Evolutionary conservation across 1,284 basidiomycete genomes (phyloP), one percentile per base, ranked within the genome.

Genomic region (Pisolithus thermaeus): DNA sequence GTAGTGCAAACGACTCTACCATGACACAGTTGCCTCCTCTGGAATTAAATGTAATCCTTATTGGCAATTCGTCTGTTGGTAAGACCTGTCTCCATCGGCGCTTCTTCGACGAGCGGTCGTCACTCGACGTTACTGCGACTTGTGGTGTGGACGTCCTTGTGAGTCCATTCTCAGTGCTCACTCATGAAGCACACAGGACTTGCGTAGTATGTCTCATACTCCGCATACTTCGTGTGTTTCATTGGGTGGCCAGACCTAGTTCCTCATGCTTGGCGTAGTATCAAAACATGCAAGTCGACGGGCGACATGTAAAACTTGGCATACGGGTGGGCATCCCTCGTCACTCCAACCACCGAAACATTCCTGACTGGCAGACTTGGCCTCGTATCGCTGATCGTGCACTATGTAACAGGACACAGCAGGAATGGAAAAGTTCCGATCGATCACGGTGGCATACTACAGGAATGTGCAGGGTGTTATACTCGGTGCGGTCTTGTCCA

Each of bases 91-190:
- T 99, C 7, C 71, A 99, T 1, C 74, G 97, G 7, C 80, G 97
- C 7, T 99, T 97, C 76, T 96, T 94, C 3, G 95, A 98, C 66
- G 90, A 97, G 70, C 91, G 92, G 61, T 99, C 95, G 82, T 73
- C 98, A 28, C 86, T 90, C 12, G 32, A 97, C 93, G 30, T 32
- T 12, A 11, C 30, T 4, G 30, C 11, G 28, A 30, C 28, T 9
- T 30, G 11, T 61, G 91, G 90, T 11, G 86, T 90, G 1, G 87
- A 90, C 66, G 89, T 88, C 68, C 74, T 87, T 56, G 87, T 87
- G 67, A 65, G 84, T 74, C 27, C 22, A 8, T 22, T 18, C 32
- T 38, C 32, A 23, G 9, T n/a, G n/a, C n/a, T n/a, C n/a, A n/a
- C n/a, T n/a, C 18, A 22, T 38, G 30, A 16, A 18, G 11, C 3